These are phyloP conservation scores for Aquilaria malaccensis DNA, from an alignment of 345 rosid genomes.

Conservation along the genomic window DNA sequence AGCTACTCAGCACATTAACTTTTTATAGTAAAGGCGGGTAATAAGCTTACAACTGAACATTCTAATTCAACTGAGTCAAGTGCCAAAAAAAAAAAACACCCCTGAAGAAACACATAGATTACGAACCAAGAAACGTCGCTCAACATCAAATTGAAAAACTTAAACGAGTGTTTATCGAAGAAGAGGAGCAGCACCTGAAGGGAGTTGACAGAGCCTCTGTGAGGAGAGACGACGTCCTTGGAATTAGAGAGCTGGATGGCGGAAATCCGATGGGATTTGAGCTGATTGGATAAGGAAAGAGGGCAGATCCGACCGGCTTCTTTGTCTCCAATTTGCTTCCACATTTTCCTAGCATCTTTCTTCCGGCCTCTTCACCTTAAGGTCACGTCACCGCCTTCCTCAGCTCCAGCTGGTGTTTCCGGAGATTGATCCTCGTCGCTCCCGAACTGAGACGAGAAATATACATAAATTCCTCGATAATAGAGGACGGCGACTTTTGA, in stretches of 20 bases:
- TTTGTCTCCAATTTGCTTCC: constrained; percentile 77
- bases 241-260: constrained; percentile 64
- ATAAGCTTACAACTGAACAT: too few species aligned
- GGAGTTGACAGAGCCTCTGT: constrained; percentile 81
- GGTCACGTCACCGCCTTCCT: not conserved
- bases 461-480: not conserved
- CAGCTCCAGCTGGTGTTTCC: not conserved
- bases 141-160: too few species aligned
- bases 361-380: not conserved
- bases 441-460: not conserved
- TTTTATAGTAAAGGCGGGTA: too few species aligned
- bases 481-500: too few species aligned
- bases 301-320: constrained; percentile 74
- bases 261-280: constrained; percentile 52
- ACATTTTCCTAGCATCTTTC: constrained; percentile 76
- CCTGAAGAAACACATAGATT: not conserved
- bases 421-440: not conserved
- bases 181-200: constrained; percentile 48
- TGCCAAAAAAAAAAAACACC: not conserved
- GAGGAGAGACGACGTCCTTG: constrained; percentile 81
- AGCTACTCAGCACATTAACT: too few species aligned
- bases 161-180: not conserved
- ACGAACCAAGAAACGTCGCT: not conserved
- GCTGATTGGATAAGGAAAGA: constrained; percentile 44
- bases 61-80: too few species aligned